Evolutionary conservation across 2,329 filamentous ascomycete species (phyloP).

Genomic region (Septoria linicola): DNA sequence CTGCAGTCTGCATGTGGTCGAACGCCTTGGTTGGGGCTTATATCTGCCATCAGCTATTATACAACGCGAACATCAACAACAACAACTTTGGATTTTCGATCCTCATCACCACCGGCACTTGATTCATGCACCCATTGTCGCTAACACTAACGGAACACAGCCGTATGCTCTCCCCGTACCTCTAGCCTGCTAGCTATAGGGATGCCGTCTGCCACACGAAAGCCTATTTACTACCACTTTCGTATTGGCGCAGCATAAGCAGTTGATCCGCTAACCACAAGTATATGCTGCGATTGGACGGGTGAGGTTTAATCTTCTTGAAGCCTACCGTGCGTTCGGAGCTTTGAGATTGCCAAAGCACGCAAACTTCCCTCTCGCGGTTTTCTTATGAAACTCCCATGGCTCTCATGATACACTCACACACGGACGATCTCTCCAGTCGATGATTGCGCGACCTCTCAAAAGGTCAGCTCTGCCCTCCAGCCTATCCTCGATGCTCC

Average conservation of each 20-base stretch:
- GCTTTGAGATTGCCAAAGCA: not conserved
- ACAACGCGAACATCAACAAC: too few relatives aligned
- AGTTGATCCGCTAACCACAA: slow-evolving; percentile 6
- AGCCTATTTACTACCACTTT: slow-evolving; percentile 8
- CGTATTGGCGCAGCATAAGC: not conserved
- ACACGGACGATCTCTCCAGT: slow-evolving; percentile 7
- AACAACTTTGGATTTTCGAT: not conserved
- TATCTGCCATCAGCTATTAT: not conserved
- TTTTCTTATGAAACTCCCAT: slow-evolving; percentile 9
- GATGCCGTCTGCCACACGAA: not conserved
- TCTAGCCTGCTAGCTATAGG: not conserved
- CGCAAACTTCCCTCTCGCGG: not conserved
- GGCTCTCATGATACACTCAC: slow-evolving; percentile 8
- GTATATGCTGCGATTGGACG: slow-evolving; percentile 2
- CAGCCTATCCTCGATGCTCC: not conserved
- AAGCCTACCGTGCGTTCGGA: not conserved
- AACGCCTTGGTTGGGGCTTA: not conserved
- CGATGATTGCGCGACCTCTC: not conserved
- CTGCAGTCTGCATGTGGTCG: not conserved
- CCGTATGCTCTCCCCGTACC: slow-evolving; percentile 3
- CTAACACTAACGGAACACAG: not conserved
- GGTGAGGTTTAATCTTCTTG: slow-evolving; percentile 2
- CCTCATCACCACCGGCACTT: not conserved
- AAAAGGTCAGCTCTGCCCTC: not conserved
- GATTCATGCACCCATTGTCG: not conserved